phyloP scores from a whole-genome alignment of 441 rosid species.

The Heliophila coronopifolia region DNA sequence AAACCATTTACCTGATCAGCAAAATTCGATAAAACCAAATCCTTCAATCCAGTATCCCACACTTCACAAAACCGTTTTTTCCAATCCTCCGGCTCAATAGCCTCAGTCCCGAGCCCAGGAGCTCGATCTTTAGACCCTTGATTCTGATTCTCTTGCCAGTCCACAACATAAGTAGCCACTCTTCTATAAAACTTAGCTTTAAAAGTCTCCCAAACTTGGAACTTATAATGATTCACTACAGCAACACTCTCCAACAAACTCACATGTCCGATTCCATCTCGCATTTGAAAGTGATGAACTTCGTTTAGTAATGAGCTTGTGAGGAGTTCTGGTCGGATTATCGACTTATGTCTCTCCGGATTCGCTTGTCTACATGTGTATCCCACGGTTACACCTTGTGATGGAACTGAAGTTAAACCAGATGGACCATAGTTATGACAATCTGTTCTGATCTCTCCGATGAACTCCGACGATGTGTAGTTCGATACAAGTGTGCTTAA shows the following conservation, averaged over 20 bases:
- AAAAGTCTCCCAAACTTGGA: conserved; percentile 86
- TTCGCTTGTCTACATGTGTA: conserved; percentile 82
- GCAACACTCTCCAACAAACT: conserved; percentile 64
- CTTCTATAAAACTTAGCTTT: conserved; percentile 82
- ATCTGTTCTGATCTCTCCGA: conserved; percentile 71
- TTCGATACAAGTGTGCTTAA: conserved; percentile 54
- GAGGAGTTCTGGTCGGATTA: conserved; percentile 55
- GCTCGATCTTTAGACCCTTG: conserved; percentile 90
- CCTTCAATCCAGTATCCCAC: conserved; percentile 85
- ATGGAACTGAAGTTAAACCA: conserved; percentile 58
- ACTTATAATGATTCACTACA: conserved; percentile 82
- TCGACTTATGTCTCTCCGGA: conserved; percentile 87
- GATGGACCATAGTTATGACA: conserved; percentile 95
- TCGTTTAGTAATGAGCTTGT: conserved; percentile 66
- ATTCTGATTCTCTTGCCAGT: conserved; percentile 88
- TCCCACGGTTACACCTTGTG: conserved; percentile 69
- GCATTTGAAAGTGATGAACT: conserved; percentile 76
- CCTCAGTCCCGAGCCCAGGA: conserved; percentile 83
- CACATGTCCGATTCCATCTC: conserved; percentile 47
- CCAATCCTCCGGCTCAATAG: conserved; percentile 79
- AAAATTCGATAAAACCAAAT: conserved; percentile 70
- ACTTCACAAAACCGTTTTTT: conserved; percentile 73
- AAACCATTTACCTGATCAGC: conserved; percentile 56
- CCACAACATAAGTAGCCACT: conserved; percentile 85
- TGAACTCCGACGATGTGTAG: conserved; percentile 40